Percentiles rank a stretch among this genome's conserved stretches.
These are phyloP conservation scores for Leishmania gerbilli DNA, from an alignment of 208 protist species.

Conservation along the genomic window DNA sequence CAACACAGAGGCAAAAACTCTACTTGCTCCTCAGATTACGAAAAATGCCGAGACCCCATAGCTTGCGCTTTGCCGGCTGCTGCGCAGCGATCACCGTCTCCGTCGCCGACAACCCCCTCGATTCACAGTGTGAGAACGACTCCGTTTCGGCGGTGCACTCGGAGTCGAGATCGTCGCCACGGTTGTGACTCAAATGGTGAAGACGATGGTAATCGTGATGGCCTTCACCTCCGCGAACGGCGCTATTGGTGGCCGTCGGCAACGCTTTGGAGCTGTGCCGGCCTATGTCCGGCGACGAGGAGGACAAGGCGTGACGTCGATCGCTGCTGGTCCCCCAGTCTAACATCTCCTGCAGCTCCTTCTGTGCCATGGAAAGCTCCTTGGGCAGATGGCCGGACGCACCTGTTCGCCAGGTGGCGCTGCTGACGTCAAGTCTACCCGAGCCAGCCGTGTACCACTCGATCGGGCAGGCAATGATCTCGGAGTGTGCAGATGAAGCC, in stretches of 20 bases:
- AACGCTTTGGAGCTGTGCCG: conserved; percentile 11
- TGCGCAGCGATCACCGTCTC: conserved; percentile 16
- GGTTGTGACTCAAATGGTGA: background rate
- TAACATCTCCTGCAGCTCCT: conserved; percentile 33
- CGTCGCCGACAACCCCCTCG: background rate
- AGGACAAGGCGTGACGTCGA: conserved; percentile 4
- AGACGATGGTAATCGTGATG: background rate
- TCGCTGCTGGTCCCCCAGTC: conserved; percentile 26
- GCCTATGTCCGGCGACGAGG: background rate
- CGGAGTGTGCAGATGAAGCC: background rate
- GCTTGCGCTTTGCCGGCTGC: conserved; percentile 11
- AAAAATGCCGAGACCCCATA: conserved; percentile 19
- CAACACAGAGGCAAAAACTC: background rate
- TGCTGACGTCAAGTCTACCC: conserved; percentile 13
- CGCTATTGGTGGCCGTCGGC: background rate
- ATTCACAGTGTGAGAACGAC: background rate
- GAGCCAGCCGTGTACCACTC: conserved; percentile 22
- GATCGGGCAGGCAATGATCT: conserved; percentile 3
- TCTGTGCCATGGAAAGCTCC: conserved; percentile 32
- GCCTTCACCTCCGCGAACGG: background rate
- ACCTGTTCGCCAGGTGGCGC: conserved; percentile 12
- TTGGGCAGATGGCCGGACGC: conserved; percentile 14
- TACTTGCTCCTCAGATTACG: conserved; percentile 30
- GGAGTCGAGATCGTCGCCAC: background rate
- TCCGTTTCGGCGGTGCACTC: background rate